Percentiles rank a stretch among this genome's conserved stretches.
These are phyloP conservation scores for Pleurotus platypus DNA, from an alignment of 768 basidiomycete species.

Conservation along the genomic window DNA sequence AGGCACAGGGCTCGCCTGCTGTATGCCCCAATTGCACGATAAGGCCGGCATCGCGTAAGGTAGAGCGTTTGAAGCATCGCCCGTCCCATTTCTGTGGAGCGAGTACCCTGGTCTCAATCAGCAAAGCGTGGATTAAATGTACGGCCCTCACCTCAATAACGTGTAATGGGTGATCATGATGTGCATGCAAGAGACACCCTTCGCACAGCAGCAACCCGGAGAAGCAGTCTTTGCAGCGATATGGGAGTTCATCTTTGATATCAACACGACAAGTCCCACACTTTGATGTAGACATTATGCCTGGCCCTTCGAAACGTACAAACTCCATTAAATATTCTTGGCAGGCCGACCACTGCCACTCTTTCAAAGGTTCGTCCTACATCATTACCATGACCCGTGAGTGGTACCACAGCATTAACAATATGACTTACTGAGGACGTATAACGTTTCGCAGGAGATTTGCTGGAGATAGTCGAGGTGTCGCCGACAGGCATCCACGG, in stretches of 20 bases:
- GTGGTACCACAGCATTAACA: background rate
- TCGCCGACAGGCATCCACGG: background rate
- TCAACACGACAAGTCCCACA: background rate
- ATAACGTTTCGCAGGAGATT: background rate
- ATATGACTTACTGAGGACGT: background rate
- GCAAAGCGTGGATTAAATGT: no score
- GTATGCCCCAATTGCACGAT: constrained; percentile 11
- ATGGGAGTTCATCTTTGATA: background rate
- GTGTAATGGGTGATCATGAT: background rate
- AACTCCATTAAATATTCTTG: background rate
- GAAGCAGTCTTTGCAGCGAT: background rate
- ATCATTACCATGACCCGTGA: background rate
- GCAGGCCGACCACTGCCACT: background rate
- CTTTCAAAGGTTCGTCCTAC: background rate
- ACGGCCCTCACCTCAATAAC: background rate
- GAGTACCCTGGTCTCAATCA: background rate
- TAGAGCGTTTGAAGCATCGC: background rate
- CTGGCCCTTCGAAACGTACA: background rate
- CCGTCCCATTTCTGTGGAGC: constrained; percentile 6
- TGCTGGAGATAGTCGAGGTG: background rate
- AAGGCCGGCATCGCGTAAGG: constrained; percentile 14
- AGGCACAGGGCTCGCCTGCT: background rate
- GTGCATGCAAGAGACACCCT: background rate
- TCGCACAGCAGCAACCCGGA: background rate
- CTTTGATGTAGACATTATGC: background rate